These are phyloP conservation scores for Metschnikowia borealis DNA, from an alignment of 805 yeast species.

Conservation along the genomic window DNA sequence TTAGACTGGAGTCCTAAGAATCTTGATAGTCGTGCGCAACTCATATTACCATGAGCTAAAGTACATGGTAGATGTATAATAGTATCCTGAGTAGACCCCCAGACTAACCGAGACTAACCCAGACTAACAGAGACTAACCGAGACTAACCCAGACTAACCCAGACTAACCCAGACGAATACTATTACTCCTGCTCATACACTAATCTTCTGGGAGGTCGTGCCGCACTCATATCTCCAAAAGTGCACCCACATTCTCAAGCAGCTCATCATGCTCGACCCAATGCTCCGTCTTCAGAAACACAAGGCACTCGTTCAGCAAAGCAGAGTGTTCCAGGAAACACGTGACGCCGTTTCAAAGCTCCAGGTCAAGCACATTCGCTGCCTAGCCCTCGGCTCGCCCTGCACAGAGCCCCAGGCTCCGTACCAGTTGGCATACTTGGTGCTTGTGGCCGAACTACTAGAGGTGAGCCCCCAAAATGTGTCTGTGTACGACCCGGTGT, in stretches of 20 bases:
- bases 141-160: no score
- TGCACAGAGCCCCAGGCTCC: conserved; percentile 54
- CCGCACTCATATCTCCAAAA: not conserved
- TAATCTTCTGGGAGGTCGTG: not conserved
- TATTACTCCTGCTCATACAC: no score
- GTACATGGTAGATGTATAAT: no score
- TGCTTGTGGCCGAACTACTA: conserved; percentile 32
- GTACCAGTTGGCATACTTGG: conserved; percentile 60
- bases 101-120: no score
- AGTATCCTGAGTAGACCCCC: no score
- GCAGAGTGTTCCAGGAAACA: not conserved
- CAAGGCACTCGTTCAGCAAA: not conserved
- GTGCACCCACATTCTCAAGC: no score
- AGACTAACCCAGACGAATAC: no score
- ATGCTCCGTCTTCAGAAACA: conserved; percentile 1
- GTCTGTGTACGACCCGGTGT: conserved; percentile 64
- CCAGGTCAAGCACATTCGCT: conserved; percentile 41
- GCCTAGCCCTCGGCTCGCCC: conserved; percentile 72
- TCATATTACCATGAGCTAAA: no score
- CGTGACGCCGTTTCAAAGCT: not conserved
- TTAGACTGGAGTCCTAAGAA: no score
- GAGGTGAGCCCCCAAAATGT: conserved; percentile 20
- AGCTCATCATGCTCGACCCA: not conserved
- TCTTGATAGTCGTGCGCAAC: no score
- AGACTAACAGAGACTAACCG: no score